Evolutionary conservation across 2,329 filamentous ascomycete genomes (phyloP).

Genomic region (Penicillium sp.): DNA sequence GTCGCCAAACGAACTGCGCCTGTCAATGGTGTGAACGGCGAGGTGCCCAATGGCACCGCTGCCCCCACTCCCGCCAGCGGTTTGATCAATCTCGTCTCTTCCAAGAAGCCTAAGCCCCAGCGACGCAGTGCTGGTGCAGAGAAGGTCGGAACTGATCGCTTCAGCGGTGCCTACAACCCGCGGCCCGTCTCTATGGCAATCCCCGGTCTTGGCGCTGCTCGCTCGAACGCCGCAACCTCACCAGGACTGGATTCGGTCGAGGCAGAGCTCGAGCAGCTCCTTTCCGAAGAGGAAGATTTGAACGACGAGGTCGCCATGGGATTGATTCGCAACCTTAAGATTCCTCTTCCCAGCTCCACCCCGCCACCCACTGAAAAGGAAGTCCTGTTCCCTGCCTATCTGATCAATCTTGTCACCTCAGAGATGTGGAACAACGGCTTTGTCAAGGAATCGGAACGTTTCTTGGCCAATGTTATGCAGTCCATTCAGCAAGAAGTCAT

Average conservation of each 20-base stretch:
- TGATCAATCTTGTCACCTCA: conserved; percentile 97
- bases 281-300: conserved; percentile 91
- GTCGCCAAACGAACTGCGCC: conserved; percentile 76
- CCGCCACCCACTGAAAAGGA: conserved; percentile 97
- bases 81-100: conserved; percentile 93
- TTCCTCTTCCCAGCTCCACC: conserved; percentile 81
- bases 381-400: conserved; percentile 95
- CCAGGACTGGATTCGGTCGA: conserved; percentile 88
- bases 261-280: conserved; percentile 86
- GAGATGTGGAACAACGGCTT: conserved; percentile 99
- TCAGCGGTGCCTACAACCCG: conserved; percentile 90
- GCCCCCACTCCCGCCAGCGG: conserved; percentile 64
- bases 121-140: conserved; percentile 86
- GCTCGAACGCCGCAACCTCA: conserved; percentile 75
- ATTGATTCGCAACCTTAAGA: conserved; percentile 93
- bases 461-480: conserved; percentile 99
- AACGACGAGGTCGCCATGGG: conserved; percentile 98
- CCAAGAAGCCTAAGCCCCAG: conserved; percentile 86
- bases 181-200: conserved; percentile 96
- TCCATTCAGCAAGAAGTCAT: conserved; percentile 99
- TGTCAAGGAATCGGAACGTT: conserved; percentile 98
- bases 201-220: conserved; percentile 52
- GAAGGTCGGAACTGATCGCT: conserved; percentile 80
- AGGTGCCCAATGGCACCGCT: conserved; percentile 64
- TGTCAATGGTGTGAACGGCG: conserved; percentile 62